Conservation (phyloP, 192 early-diverging fungal species). For the Thamnidium elegans region DNA sequence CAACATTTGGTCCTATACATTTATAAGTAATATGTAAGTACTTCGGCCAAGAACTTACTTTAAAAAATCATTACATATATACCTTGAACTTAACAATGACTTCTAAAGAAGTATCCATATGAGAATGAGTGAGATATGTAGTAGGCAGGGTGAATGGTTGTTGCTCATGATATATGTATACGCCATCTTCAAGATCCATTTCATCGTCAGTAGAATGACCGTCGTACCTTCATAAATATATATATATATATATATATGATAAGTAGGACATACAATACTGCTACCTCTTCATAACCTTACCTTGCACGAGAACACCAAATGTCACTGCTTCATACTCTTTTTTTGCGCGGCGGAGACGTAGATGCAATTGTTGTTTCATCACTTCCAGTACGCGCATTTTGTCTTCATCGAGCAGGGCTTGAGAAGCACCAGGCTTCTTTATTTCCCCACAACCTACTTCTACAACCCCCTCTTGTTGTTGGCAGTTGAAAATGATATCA, state of each 20-base stretch:
- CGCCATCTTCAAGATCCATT: constrained; percentile 10
- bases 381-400: constrained; percentile 18
- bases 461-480: not conserved
- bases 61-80: constrained; percentile 11
- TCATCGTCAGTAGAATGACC: constrained; percentile 7
- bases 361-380: constrained; percentile 16
- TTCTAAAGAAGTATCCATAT: constrained; percentile 15
- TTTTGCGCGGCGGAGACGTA: constrained; percentile 3
- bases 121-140: constrained; percentile 4
- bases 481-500: constrained; percentile 1
- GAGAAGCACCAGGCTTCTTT: not conserved
- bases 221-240: constrained; percentile 7
- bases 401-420: not conserved
- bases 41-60: constrained; percentile 2
- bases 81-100: not conserved
- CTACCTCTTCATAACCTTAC: constrained; percentile 2
- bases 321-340: constrained; percentile 6
- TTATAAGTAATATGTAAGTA: too few species aligned
- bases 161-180: constrained; percentile 14
- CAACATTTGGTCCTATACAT: too few species aligned
- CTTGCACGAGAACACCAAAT: constrained; percentile 11
- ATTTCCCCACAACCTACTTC: constrained; percentile 13
- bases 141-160: not conserved
- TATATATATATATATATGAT: constrained; percentile 2
- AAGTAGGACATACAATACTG: constrained; percentile 1